Evolutionary conservation across 306 rosid genomes (phyloP).

Genomic region (Cucurbita maxima): DNA sequence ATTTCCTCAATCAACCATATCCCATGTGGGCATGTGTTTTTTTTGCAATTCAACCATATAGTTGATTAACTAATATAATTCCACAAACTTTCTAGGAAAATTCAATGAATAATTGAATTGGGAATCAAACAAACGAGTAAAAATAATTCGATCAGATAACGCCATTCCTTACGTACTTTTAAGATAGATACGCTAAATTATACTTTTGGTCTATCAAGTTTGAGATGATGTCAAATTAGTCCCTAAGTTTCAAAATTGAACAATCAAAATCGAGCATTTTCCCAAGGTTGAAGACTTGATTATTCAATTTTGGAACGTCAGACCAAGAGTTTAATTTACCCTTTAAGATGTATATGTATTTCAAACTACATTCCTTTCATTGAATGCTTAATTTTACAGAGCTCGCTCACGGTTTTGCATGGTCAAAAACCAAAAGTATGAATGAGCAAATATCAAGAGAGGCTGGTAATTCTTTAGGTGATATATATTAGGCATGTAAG

Average conservation of each 20-base stretch:
- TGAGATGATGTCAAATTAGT: no score
- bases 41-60: background rate
- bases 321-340: no score
- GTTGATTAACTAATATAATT: background rate
- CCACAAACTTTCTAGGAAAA: background rate
- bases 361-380: background rate
- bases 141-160: background rate
- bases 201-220: no score
- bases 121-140: background rate
- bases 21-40: constrained; percentile 8
- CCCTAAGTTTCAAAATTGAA: no score
- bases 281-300: no score
- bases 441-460: background rate
- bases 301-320: no score
- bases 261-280: no score
- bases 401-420: background rate
- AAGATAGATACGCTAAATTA: background rate
- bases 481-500: background rate
- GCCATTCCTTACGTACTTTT: background rate
- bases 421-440: background rate
- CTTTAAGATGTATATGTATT: background rate
- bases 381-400: background rate
- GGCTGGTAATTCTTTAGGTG: background rate
- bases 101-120: background rate
- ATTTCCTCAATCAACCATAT: constrained; percentile 4